phyloP scores from a whole-genome alignment of 371 early-diverging fungal species.

The Mortierella sp. region DNA sequence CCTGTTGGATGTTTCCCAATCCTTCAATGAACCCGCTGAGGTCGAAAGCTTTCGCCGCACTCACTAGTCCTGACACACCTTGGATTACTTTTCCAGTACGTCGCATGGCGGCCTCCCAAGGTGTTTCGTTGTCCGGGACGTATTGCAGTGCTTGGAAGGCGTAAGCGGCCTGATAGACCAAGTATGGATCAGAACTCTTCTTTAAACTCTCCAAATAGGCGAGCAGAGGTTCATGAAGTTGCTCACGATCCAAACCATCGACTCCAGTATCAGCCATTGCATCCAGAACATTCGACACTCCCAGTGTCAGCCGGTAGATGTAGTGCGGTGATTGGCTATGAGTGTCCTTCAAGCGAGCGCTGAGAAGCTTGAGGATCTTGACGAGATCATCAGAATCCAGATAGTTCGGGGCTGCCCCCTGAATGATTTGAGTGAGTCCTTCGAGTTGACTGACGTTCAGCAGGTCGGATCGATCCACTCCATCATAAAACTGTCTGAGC shows the following conservation, averaged over 20 bases:
- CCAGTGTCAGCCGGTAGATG: slow-evolving; percentile 1
- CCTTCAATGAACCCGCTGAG: slow-evolving; percentile 12
- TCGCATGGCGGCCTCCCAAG: slow-evolving; percentile 8
- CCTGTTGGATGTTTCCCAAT: slow-evolving; percentile 2
- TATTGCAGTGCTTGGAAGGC: slow-evolving; percentile 12
- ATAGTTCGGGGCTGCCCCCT: background rate
- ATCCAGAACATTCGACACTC: slow-evolving; percentile 13
- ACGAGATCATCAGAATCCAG: slow-evolving; percentile 11
- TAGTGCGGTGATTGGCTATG: slow-evolving; percentile 7
- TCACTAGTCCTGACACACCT: slow-evolving; percentile 5
- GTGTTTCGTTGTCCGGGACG: slow-evolving; percentile 15
- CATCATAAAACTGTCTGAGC: no score
- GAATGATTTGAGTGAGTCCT: slow-evolving; percentile 2
- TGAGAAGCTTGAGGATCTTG: slow-evolving; percentile 10
- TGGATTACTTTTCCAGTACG: slow-evolving; percentile 1
- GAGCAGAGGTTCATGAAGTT: slow-evolving; percentile 5
- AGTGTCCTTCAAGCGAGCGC: slow-evolving; percentile 5
- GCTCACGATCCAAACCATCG: slow-evolving; percentile 3
- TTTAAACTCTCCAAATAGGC: background rate
- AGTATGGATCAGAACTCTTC: slow-evolving; percentile 6
- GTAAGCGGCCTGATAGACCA: slow-evolving; percentile 17
- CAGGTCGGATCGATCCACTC: no score
- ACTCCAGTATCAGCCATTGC: slow-evolving; percentile 15
- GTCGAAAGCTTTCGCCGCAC: slow-evolving; percentile 17
- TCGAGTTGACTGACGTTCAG: no score